These are phyloP conservation scores for Metschnikowia henanensis DNA, from an alignment of 805 yeast genomes.

Conservation along the genomic window DNA sequence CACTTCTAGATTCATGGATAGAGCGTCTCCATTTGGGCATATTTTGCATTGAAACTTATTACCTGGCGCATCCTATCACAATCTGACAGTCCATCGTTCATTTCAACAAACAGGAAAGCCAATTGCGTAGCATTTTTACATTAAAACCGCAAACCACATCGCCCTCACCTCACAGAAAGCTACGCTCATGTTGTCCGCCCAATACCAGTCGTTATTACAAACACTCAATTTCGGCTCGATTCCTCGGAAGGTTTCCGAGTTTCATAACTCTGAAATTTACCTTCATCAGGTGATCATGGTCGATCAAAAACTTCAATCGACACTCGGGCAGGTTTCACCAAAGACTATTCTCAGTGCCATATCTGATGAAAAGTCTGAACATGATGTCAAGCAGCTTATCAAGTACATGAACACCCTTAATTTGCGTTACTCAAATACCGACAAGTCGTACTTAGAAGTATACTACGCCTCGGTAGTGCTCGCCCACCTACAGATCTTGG, in stretches of 20 bases:
- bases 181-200: constrained; percentile 4
- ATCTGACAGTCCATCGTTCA: too few species aligned
- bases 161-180: too few species aligned
- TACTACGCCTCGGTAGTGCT: constrained; percentile 33
- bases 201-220: constrained; percentile 25
- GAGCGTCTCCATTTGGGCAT: not conserved
- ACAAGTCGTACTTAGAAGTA: constrained; percentile 29
- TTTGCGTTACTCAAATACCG: constrained; percentile 24
- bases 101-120: too few species aligned
- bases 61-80: too few species aligned
- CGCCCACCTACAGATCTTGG: constrained; percentile 36
- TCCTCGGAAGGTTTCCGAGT: constrained; percentile 34
- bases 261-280: constrained; percentile 33
- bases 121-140: too few species aligned
- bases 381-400: constrained; percentile 27
- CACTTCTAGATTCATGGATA: not conserved
- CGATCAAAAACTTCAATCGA: constrained; percentile 38
- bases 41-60: too few species aligned
- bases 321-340: constrained; percentile 29
- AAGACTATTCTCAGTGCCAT: constrained; percentile 6
- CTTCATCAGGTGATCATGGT: constrained; percentile 35
- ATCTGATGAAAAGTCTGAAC: constrained; percentile 14
- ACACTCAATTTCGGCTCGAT: constrained; percentile 38
- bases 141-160: too few species aligned
- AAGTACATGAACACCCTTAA: constrained; percentile 27